These are phyloP conservation scores for Colletotrichum sp. DNA, from an alignment of 2,329 filamentous ascomycete species.

Conservation along the genomic window DNA sequence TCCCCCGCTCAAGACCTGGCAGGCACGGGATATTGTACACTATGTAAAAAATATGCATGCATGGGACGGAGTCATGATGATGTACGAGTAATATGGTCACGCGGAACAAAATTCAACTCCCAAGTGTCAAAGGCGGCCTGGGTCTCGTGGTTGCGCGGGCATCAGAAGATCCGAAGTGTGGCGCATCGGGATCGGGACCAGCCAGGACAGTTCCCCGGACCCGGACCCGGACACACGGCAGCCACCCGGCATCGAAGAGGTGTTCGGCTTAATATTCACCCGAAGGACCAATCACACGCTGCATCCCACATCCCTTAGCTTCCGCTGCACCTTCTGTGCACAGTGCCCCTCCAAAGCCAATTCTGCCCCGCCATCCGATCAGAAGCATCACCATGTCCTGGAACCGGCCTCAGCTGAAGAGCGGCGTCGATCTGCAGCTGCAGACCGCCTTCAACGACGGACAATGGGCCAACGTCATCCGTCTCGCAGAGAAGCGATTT, in stretches of 20 bases:
- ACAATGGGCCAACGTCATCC: conserved; percentile 57
- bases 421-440: conserved; percentile 58
- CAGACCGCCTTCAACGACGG: conserved; percentile 59
- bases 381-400: conserved; percentile 23
- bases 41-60: not conserved
- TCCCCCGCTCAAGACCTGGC: not conserved
- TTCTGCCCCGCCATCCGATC: conserved; percentile 28
- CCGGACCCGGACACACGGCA: not conserved
- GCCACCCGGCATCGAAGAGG: not conserved
- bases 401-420: conserved; percentile 45
- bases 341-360: conserved; percentile 21
- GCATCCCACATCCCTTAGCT: not conserved
- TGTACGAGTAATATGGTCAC: not conserved
- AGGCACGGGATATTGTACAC: not conserved
- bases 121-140: not conserved
- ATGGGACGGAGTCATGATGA: not conserved
- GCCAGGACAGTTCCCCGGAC: not conserved
- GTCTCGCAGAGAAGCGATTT: conserved; percentile 57
- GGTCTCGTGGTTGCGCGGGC: not conserved
- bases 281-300: conserved; percentile 1
- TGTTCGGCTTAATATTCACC: not conserved
- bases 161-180: not conserved
- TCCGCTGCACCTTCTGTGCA: conserved; percentile 8
- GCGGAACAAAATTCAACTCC: not conserved
- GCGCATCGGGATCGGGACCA: not conserved